These are phyloP conservation scores for Dictyostelium intermedium DNA, from an alignment of 78 protist species.

Conservation along the genomic window DNA sequence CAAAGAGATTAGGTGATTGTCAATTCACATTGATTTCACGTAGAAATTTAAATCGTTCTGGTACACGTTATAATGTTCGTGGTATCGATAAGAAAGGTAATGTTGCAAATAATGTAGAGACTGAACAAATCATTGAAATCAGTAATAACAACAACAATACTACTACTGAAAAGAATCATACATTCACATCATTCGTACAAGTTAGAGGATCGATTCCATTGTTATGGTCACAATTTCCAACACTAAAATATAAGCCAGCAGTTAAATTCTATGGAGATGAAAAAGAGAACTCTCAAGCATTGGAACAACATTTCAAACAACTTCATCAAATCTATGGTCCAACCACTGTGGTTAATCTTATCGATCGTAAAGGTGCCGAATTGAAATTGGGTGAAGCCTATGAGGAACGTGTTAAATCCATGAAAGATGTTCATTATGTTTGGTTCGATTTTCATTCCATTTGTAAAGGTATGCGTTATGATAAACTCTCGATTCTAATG, in stretches of 20 bases:
- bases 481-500: conserved; percentile 41
- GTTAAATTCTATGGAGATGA: conserved; percentile 62
- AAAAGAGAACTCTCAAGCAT: not conserved
- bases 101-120: conserved; percentile 78
- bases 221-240: conserved; percentile 77
- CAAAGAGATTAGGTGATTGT: not conserved
- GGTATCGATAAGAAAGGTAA: conserved; percentile 80
- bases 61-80: conserved; percentile 81
- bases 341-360: conserved; percentile 51
- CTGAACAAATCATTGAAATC: conserved; percentile 66
- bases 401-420: conserved; percentile 11
- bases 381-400: conserved; percentile 59
- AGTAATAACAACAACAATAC: too few species aligned
- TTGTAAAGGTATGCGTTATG: conserved; percentile 77
- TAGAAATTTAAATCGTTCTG: conserved; percentile 49
- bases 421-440: conserved; percentile 30
- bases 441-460: conserved; percentile 84
- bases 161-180: too few species aligned
- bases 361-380: conserved; percentile 77
- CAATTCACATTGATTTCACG: conserved; percentile 68
- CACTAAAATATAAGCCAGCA: conserved; percentile 17
- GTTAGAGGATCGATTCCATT: conserved; percentile 82
- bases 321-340: conserved; percentile 40
- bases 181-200: conserved; percentile 77
- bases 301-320: conserved; percentile 19